Percentiles rank a stretch among this genome's conserved stretches.
phyloP scores from a whole-genome alignment of 2,329 filamentous ascomycete species.

The Aspergillus intermedius region DNA sequence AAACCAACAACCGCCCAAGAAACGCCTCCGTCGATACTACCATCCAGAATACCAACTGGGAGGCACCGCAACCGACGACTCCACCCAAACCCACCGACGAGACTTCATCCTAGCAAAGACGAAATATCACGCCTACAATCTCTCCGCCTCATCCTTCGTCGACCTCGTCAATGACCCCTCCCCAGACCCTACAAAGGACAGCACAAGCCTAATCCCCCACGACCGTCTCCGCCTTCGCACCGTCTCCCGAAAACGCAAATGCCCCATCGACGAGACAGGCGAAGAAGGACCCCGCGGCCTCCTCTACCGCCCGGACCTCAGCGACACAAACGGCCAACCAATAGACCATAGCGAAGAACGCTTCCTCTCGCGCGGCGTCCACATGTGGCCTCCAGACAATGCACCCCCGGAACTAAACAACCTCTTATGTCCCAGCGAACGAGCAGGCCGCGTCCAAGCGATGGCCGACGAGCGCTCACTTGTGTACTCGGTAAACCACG shows the following conservation, averaged over 20 bases:
- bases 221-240: slow-evolving; percentile 38
- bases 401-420: slow-evolving; percentile 31
- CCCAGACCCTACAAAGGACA: slow-evolving; percentile 12
- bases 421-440: slow-evolving; percentile 33
- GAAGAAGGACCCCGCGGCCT: slow-evolving; percentile 17
- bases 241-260: slow-evolving; percentile 37
- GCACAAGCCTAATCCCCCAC: slow-evolving; percentile 13
- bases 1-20: slow-evolving; percentile 31
- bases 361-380: slow-evolving; percentile 33
- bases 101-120: slow-evolving; percentile 42
- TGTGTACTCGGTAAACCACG: slow-evolving; percentile 32
- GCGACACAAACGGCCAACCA: slow-evolving; percentile 16
- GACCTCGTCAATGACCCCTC: slow-evolving; percentile 39
- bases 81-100: slow-evolving; percentile 15
- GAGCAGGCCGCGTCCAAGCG: slow-evolving; percentile 28
- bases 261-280: slow-evolving; percentile 29
- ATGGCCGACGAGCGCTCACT: slow-evolving; percentile 35
- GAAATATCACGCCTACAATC: slow-evolving; percentile 38
- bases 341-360: slow-evolving; percentile 33
- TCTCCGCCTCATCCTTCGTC: slow-evolving; percentile 35
- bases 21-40: slow-evolving; percentile 33
- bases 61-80: slow-evolving; percentile 4
- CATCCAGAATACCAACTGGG: slow-evolving; percentile 33
- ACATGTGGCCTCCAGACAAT: slow-evolving; percentile 37
- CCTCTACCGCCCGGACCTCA: slow-evolving; percentile 24